Evolutionary conservation across 306 rosid species (phyloP).

Genomic region (Medicago lupulina): DNA sequence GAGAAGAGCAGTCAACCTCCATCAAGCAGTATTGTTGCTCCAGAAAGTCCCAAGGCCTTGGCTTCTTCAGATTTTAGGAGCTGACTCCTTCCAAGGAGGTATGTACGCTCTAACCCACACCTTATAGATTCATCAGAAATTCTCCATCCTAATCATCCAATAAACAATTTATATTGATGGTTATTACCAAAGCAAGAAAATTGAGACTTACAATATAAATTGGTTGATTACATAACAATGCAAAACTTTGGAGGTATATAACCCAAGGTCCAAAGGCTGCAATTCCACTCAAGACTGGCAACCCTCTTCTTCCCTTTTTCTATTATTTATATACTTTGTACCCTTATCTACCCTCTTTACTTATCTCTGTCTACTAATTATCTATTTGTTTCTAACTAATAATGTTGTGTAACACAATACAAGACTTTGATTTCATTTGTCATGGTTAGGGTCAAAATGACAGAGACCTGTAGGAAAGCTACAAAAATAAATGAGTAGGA

Average conservation of each 20-base stretch:
- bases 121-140: conserved; percentile 71
- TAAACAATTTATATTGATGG: conserved; percentile 35
- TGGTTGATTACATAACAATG: not conserved
- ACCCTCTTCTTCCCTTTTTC: too few species aligned
- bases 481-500: conserved; percentile 23
- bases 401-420: not conserved
- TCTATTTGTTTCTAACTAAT: not conserved
- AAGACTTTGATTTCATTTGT: not conserved
- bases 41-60: conserved; percentile 62
- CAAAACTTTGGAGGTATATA: not conserved
- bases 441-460: conserved; percentile 1
- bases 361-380: too few species aligned
- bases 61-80: conserved; percentile 68
- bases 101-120: conserved; percentile 68
- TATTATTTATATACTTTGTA: too few species aligned
- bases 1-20: conserved; percentile 70
- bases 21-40: conserved; percentile 72
- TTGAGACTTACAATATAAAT: conserved; percentile 1
- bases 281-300: too few species aligned
- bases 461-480: not conserved
- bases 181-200: not conserved
- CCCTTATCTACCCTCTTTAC: too few species aligned
- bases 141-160: conserved; percentile 68
- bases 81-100: conserved; percentile 85
- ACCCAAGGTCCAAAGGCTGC: not conserved